Conservation (phyloP, 164 flowering plant species). For the Akebia trifoliata region DNA sequence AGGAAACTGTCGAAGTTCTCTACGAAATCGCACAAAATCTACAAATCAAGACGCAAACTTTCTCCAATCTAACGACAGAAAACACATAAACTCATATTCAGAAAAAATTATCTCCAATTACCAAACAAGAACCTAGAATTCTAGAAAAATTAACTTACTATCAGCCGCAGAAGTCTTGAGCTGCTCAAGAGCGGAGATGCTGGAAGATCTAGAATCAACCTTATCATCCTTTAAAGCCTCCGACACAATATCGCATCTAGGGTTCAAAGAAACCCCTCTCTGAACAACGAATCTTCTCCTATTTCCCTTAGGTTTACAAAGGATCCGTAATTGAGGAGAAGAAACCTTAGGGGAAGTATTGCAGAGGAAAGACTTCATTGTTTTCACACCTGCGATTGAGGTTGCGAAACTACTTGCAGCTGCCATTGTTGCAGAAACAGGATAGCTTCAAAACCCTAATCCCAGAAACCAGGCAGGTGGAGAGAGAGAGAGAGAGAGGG, state of each 20-base stretch:
- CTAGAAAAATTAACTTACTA: slow-evolving; percentile 30
- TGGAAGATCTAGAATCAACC: slow-evolving; percentile 33
- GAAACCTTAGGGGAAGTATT: slow-evolving; percentile 14
- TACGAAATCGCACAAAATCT: no score
- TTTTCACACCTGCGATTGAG: slow-evolving; percentile 39
- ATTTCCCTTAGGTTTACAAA: slow-evolving; percentile 15
- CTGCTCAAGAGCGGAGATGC: slow-evolving; percentile 74
- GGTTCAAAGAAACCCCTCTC: slow-evolving; percentile 25
- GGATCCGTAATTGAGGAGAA: slow-evolving; percentile 16
- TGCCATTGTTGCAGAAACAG: slow-evolving; percentile 38
- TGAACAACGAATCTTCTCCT: slow-evolving; percentile 11
- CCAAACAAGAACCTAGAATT: background rate
- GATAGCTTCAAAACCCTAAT: slow-evolving; percentile 9
- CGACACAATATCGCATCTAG: slow-evolving; percentile 36
- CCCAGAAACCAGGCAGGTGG: slow-evolving; percentile 1
- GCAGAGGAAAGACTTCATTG: slow-evolving; percentile 41
- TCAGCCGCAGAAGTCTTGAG: slow-evolving; percentile 80
- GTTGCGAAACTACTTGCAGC: slow-evolving; percentile 49
- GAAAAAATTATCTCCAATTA: background rate
- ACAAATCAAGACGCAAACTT: no score
- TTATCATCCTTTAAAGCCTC: slow-evolving; percentile 21
- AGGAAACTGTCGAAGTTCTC: no score
- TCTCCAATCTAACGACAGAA: no score
- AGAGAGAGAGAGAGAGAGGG: slow-evolving; percentile 4
- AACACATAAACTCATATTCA: no score